Evolutionary conservation across 495 filamentous ascomycete species (phyloP), one percentile per base, ranked within the genome.

Genomic region (Aspergillus diversus): DNA sequence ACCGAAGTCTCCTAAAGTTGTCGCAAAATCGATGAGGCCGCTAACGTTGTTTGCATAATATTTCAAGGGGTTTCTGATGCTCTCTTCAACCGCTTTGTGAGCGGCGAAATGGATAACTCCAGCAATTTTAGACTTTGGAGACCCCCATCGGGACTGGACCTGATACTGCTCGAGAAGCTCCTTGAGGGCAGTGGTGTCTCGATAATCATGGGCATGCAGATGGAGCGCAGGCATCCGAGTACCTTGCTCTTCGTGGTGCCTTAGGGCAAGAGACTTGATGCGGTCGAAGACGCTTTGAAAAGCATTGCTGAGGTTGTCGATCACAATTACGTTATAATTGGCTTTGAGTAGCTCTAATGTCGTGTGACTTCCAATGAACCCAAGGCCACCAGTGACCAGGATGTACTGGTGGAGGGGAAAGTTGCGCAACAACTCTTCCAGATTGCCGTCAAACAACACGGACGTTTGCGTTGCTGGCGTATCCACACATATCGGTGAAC

Each of bases 1-100:
- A 47, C 78, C 80, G 66, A 84, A 87, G 13, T 85, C 76, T 17
- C 79, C 78, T 56, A 89, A 76, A 8, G 77, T 77, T 32, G 76
- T 63, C 37, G 86, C 78, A 63, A 89, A 84, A 57, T 84, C 80
- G 53, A 89, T 78, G n/a, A 89, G 70, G 4, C 86, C 87, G 63
- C 81, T 81, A 31, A 89, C 85, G 55, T 89, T 89, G 76, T 89
- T 89, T 57, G 79, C 69, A 75, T 89, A 89, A 69, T 89, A 89
- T 54, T 80, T 80, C 56, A 89, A 66, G 11, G 87, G 87, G 17
- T 80, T 66, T 21, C 69, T 67, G 66, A 88, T 77, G 37, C 78
- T 79, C 64, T 85, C 81, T 37, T 80, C 77, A 1, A 86, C 84
- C 17, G 83, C 80, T 62, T 88, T 87, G 68, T 83, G 83, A 9